Conservation (phyloP, 768 basidiomycete genomes). For the Suillus decipiens region DNA sequence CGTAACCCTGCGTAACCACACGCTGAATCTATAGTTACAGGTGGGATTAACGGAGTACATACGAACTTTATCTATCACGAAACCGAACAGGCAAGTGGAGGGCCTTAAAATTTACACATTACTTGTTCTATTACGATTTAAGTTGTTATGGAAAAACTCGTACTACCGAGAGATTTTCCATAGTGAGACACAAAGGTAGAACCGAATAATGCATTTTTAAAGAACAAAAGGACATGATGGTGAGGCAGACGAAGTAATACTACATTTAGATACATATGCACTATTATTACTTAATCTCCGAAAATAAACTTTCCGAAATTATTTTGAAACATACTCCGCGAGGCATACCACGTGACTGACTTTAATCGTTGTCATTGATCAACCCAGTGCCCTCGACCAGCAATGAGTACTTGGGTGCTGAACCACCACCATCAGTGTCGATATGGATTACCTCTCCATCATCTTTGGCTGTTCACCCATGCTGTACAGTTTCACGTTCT, state of each 20-base stretch:
- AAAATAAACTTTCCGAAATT: background rate
- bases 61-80: slow-evolving; percentile 2
- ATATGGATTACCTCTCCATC: too few species aligned
- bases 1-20: slow-evolving; percentile 4
- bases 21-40: background rate
- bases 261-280: background rate
- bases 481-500: too few species aligned
- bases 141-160: slow-evolving; percentile 1
- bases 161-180: background rate
- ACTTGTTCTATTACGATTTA: background rate
- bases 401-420: too few species aligned
- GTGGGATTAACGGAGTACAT: background rate
- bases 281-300: background rate
- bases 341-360: too few species aligned
- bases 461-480: too few species aligned
- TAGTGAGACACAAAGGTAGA: background rate
- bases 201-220: background rate
- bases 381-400: too few species aligned
- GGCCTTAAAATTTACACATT: background rate
- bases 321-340: background rate
- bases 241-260: background rate
- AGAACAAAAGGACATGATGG: background rate
- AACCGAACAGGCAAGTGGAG: background rate
- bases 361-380: too few species aligned
- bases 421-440: too few species aligned